Conservation (phyloP, 1,284 basidiomycete genomes). For the Ganoderma boninense region DNA sequence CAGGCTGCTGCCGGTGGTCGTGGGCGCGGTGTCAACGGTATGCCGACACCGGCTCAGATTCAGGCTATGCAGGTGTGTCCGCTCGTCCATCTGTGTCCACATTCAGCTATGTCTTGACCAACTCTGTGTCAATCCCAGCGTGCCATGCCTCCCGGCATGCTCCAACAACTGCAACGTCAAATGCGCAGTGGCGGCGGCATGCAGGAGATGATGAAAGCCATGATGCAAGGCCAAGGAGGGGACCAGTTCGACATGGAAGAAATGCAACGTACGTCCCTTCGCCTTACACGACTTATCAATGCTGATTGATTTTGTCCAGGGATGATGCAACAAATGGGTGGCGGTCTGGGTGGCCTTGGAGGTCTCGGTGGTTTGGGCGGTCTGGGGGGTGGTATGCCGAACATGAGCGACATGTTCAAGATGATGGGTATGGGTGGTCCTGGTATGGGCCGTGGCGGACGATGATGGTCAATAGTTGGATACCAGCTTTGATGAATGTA, state of each 20-base stretch:
- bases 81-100: not conserved
- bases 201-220: conserved; percentile 95
- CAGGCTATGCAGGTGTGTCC: conserved; percentile 85
- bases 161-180: conserved; percentile 86
- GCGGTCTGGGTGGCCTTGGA: conserved; percentile 65
- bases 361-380: conserved; percentile 64
- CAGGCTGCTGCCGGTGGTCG: conserved; percentile 86
- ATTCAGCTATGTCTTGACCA: not conserved
- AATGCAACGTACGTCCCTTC: conserved; percentile 73
- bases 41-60: conserved; percentile 92
- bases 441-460: conserved; percentile 30
- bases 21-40: conserved; percentile 84
- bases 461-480: conserved; percentile 24
- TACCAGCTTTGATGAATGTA: conserved; percentile 31
- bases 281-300: not conserved
- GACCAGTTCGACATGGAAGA: conserved; percentile 87
- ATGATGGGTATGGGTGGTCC: conserved; percentile 81
- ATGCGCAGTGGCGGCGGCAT: conserved; percentile 87
- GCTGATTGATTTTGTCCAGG: conserved; percentile 43
- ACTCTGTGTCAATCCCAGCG: conserved; percentile 54
- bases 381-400: conserved; percentile 65
- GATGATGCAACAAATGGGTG: conserved; percentile 90
- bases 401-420: conserved; percentile 81
- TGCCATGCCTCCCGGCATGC: conserved; percentile 88
- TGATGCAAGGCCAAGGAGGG: conserved; percentile 91